phyloP scores from a whole-genome alignment of 139 green algal genomes.

The Tetradesmus obliquus region DNA sequence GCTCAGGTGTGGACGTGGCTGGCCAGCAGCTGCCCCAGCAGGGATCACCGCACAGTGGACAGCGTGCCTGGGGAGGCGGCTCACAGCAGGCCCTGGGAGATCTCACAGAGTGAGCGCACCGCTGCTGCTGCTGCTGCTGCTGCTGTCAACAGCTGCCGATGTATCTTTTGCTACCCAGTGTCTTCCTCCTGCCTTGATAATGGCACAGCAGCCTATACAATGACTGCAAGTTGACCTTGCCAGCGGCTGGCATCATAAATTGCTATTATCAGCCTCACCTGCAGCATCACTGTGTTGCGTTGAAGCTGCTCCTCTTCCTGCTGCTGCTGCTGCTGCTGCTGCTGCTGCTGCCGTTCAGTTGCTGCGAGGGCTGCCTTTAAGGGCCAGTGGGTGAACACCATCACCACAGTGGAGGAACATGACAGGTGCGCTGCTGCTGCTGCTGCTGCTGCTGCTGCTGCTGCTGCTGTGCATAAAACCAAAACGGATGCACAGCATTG shows the following conservation, averaged over 20 bases:
- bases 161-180: neutral
- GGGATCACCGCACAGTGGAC: conserved; percentile 14
- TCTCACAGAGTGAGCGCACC: neutral
- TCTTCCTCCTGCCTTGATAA: neutral
- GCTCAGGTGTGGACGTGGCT: conserved; percentile 8
- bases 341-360: neutral
- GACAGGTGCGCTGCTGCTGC: neutral
- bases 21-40: neutral
- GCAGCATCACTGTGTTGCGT: neutral
- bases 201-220: neutral
- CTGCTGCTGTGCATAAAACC: neutral
- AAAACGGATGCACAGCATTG: neutral
- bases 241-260: no score
- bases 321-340: neutral
- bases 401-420: neutral
- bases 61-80: neutral
- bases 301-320: neutral
- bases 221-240: no score
- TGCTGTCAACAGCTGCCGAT: neutral
- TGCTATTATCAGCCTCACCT: no score
- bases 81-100: neutral
- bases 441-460: neutral
- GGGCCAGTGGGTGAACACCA: neutral
- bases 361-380: neutral
- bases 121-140: neutral